Percentiles rank a stretch among this genome's conserved stretches.
These are phyloP conservation scores for Claviceps cyperi DNA, from an alignment of 2,329 filamentous ascomycete species.

Conservation along the genomic window DNA sequence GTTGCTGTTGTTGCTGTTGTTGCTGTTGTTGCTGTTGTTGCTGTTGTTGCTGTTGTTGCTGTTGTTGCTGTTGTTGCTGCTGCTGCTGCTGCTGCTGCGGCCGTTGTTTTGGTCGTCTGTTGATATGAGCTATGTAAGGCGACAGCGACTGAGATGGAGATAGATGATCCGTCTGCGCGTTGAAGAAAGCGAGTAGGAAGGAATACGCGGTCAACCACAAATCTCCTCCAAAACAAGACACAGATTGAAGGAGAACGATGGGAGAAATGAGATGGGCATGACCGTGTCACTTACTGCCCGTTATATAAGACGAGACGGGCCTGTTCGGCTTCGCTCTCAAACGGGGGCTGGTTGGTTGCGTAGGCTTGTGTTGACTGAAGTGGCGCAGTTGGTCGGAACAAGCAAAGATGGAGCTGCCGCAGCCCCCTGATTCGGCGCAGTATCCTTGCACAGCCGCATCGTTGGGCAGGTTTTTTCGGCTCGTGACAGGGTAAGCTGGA, in stretches of 20 bases:
- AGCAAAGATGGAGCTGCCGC: not conserved
- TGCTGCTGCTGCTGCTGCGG: no score
- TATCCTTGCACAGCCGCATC: not conserved
- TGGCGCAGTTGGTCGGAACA: constrained; percentile 5
- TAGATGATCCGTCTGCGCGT: not conserved
- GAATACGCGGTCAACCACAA: not conserved
- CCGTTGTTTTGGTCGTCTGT: not conserved
- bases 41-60: no score
- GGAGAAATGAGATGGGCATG: no score
- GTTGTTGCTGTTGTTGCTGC: no score
- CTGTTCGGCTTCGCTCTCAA: not conserved
- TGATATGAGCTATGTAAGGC: not conserved
- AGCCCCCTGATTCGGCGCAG: not conserved
- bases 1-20: no score
- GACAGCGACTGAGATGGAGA: not conserved
- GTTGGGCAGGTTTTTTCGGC: not conserved
- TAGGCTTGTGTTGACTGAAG: not conserved
- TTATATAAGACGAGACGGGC: no score
- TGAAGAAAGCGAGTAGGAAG: not conserved
- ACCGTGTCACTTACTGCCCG: no score
- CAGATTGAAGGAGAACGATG: not conserved
- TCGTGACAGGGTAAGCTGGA: not conserved
- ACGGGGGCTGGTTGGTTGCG: not conserved
- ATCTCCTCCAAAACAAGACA: not conserved
- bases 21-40: no score